phyloP scores from a whole-genome alignment of 2,329 filamentous ascomycete genomes.

The Cordyceps militaris region DNA sequence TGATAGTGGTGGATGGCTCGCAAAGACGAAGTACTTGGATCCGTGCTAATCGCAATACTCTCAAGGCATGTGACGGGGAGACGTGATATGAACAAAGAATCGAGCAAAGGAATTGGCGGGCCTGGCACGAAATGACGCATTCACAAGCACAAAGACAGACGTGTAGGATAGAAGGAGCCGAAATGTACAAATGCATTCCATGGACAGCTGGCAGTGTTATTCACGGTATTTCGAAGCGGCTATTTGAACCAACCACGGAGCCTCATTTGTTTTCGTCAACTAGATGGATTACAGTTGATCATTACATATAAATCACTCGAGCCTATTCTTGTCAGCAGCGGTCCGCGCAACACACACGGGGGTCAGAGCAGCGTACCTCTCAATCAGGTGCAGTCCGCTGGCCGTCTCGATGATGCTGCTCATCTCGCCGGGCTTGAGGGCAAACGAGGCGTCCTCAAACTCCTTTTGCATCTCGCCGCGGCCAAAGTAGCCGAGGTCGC shows the following conservation, averaged over 20 bases:
- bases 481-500: slow-evolving; percentile 92
- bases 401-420: slow-evolving; percentile 86
- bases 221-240: neutral
- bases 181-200: neutral
- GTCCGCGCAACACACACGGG: no score
- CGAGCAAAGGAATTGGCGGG: neutral
- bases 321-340: neutral
- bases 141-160: no score
- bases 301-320: neutral
- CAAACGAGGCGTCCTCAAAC: slow-evolving; percentile 94
- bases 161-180: neutral
- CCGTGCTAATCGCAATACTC: no score
- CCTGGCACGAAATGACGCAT: neutral
- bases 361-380: slow-evolving; percentile 57
- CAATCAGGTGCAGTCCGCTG: slow-evolving; percentile 90
- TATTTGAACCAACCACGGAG: neutral
- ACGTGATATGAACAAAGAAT: neutral
- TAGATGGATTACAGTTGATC: neutral
- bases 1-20: no score
- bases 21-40: neutral
- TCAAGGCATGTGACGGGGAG: no score
- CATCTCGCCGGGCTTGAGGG: slow-evolving; percentile 77
- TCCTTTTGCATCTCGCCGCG: slow-evolving; percentile 97
- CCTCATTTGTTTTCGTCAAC: neutral
- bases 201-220: neutral